Evolutionary conservation across 441 rosid genomes (phyloP), one percentile per base, ranked within the genome.

Genomic region (Breynia disticha): DNA sequence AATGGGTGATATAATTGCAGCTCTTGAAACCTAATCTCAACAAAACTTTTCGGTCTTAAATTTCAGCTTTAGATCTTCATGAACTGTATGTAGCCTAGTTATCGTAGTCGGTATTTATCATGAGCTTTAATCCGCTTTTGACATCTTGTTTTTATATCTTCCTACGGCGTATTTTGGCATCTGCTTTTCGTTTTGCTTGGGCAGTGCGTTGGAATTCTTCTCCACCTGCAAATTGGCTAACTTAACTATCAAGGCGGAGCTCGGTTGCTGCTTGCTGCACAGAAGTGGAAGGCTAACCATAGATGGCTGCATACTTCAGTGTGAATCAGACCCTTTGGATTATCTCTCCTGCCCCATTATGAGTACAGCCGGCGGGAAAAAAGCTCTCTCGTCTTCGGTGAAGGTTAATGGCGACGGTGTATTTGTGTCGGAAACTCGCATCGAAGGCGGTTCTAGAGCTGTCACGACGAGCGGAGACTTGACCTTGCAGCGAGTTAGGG

Each of bases 371-470:
- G 66, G 76, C 16, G 62, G 71, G 24, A 37, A 42, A 37, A 64
- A 62, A 57, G 52, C 67, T 46, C 16, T 75, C 1, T 60, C 77
- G 18, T 61, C 88, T 45, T 49, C 70, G 6, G 63, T 69, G 55
- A 73, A 77, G 60, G 65, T 59, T 20, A 56, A 70, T 2, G 72
- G 81, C 9, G 63, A 80, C 60, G 71, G 95, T 5, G 93, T 87
- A 20, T 73, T 60, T 1, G 97, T 91, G 53, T 70, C 75, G 18
- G 83, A 75, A 69, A 93, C 97, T 32, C 77, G 93, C 62, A 86
- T 91, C 4, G 95, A 91, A 65, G 98, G 97, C 56, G 95, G 97
- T 39, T 87, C 90, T 13, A 82, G 80, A 71, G 97, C 99, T 37
- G 90, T 93, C 24, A 70, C 75, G 44, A 86, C 96, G 15, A 79